Evolutionary conservation across 2,329 filamentous ascomycete species (phyloP).

Genomic region (Pyrenophora teres): DNA sequence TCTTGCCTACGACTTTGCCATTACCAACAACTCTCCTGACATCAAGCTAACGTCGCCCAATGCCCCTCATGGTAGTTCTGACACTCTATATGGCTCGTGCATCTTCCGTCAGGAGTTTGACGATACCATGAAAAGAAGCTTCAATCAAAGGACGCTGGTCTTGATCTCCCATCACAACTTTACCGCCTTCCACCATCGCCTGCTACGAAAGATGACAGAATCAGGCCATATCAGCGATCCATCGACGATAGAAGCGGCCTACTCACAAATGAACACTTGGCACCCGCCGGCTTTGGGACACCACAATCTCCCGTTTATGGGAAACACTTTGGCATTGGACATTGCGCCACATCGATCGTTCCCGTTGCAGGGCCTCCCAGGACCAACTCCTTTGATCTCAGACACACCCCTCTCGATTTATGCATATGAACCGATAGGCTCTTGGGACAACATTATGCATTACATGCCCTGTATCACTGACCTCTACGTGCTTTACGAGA

Average conservation of each 20-base stretch:
- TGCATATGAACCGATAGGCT: constrained; percentile 48
- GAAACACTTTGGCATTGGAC: constrained; percentile 44
- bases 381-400: constrained; percentile 36
- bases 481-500: constrained; percentile 49
- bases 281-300: constrained; percentile 42
- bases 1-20: constrained; percentile 48
- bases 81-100: constrained; percentile 44
- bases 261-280: constrained; percentile 46
- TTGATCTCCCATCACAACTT: constrained; percentile 51
- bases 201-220: constrained; percentile 47
- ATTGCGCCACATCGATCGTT: constrained; percentile 50
- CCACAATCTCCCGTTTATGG: constrained; percentile 48
- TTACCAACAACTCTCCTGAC: constrained; percentile 58
- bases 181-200: constrained; percentile 41
- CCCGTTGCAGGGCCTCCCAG: constrained; percentile 47
- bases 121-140: constrained; percentile 48
- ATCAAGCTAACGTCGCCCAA: constrained; percentile 54
- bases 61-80: constrained; percentile 47
- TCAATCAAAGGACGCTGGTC: constrained; percentile 49
- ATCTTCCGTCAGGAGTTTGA: constrained; percentile 51
- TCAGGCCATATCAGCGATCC: constrained; percentile 47
- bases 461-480: constrained; percentile 50
- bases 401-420: constrained; percentile 43
- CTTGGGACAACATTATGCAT: constrained; percentile 47
- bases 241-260: constrained; percentile 45